phyloP scores from a whole-genome alignment of 768 basidiomycete genomes.

The Tylopilus felleus region DNA sequence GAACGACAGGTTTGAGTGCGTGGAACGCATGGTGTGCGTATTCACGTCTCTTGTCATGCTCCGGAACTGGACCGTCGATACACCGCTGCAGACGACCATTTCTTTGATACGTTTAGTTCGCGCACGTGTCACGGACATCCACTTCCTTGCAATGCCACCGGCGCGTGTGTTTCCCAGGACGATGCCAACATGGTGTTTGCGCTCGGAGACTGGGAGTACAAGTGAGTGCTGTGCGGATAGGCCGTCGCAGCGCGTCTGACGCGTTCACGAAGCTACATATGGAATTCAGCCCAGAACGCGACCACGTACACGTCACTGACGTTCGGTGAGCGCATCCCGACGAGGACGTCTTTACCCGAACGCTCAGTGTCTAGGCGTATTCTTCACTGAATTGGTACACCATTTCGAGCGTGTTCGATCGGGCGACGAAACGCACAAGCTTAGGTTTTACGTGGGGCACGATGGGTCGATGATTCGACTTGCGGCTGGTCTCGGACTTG shows the following conservation, averaged over 20 bases:
- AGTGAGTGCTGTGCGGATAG: constrained; percentile 26
- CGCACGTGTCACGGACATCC: constrained; percentile 41
- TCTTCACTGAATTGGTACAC: constrained; percentile 42
- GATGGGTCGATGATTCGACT: constrained; percentile 46
- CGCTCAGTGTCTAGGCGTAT: constrained; percentile 34
- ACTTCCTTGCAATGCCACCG: constrained; percentile 43
- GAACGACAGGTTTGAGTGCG: constrained; percentile 37
- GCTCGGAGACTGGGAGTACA: constrained; percentile 61
- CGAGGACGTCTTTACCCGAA: not conserved
- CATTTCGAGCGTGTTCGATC: constrained; percentile 37
- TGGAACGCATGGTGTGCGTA: constrained; percentile 50
- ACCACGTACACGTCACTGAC: constrained; percentile 42
- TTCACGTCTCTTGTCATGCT: not conserved
- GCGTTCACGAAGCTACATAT: constrained; percentile 40
- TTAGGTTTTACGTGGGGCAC: constrained; percentile 45
- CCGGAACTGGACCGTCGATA: not conserved
- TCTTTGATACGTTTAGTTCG: constrained; percentile 50
- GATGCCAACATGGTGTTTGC: constrained; percentile 53
- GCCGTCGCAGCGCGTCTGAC: not conserved
- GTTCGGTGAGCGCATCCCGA: constrained; percentile 33
- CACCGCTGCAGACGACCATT: constrained; percentile 34
- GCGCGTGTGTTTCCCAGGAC: constrained; percentile 39
- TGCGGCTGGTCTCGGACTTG: constrained; percentile 40
- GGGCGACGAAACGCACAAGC: constrained; percentile 34
- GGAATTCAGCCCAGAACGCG: constrained; percentile 45